phyloP scores from a whole-genome alignment of 2,329 filamentous ascomycete species.

The Corynespora cassiicola region DNA sequence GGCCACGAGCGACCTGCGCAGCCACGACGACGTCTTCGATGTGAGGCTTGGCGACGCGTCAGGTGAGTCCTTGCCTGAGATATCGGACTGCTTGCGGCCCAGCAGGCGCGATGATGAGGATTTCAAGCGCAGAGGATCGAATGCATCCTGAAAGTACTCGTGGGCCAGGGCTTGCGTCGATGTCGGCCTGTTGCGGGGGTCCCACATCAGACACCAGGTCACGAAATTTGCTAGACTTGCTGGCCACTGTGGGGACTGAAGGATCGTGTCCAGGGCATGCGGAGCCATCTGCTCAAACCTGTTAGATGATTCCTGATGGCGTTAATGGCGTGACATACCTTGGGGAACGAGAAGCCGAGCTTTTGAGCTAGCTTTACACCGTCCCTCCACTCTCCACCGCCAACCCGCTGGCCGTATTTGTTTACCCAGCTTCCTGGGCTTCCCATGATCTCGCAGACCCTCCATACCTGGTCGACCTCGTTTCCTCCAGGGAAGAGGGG shows the following conservation, averaged over 20 bases:
- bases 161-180: conserved; percentile 93
- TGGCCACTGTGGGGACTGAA: conserved; percentile 92
- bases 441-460: conserved; percentile 98
- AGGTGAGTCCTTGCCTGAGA: conserved; percentile 66
- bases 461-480: conserved; percentile 98
- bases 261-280: conserved; percentile 92
- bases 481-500: conserved; percentile 97
- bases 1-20: conserved; percentile 90
- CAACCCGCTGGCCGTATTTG: conserved; percentile 84
- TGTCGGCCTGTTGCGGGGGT: conserved; percentile 88
- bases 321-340: conserved; percentile 51
- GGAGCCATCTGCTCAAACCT: conserved; percentile 82
- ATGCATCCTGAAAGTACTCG: conserved; percentile 91
- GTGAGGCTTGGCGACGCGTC: conserved; percentile 66
- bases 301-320: conserved; percentile 10
- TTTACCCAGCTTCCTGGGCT: conserved; percentile 98
- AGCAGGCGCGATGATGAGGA: conserved; percentile 84
- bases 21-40: conserved; percentile 89
- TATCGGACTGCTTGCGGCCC: conserved; percentile 87
- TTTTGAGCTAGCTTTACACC: conserved; percentile 92
- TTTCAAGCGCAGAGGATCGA: conserved; percentile 91
- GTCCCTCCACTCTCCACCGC: conserved; percentile 97
- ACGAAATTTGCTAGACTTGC: conserved; percentile 87
- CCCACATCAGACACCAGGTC: conserved; percentile 99
- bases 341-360: conserved; percentile 97